phyloP scores from a whole-genome alignment of 331 rosid species.

The Quercus tomentella region DNA sequence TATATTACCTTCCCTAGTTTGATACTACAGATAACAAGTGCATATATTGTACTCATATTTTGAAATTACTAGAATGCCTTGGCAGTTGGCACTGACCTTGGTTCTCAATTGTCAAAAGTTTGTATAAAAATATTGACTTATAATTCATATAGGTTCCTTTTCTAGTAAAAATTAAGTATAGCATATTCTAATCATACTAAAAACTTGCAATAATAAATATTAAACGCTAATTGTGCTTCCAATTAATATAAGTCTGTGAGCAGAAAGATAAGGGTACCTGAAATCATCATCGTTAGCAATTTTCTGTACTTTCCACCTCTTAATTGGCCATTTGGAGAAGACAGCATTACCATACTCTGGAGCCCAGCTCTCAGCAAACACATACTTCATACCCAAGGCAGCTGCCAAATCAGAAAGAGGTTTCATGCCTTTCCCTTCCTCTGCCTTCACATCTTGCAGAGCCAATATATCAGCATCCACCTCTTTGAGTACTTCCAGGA shows the following conservation, averaged over 20 bases:
- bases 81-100: neutral
- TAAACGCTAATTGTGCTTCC: neutral
- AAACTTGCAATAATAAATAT: too few relatives aligned
- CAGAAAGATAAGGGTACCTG: constrained; percentile 35
- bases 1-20: neutral
- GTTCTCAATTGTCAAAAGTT: neutral
- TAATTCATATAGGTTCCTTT: neutral
- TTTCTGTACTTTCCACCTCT: constrained; percentile 76
- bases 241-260: neutral
- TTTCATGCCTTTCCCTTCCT: constrained; percentile 79
- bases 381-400: constrained; percentile 85
- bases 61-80: neutral
- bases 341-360: constrained; percentile 91
- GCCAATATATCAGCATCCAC: constrained; percentile 77
- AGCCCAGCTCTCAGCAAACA: constrained; percentile 96
- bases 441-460: constrained; percentile 85
- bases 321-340: constrained; percentile 84
- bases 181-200: neutral
- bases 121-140: neutral
- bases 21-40: neutral
- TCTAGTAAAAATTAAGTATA: neutral
- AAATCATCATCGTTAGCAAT: constrained; percentile 87
- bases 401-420: constrained; percentile 82
- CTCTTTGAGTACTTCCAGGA: constrained; percentile 68
- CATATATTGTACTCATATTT: neutral